Evolutionary conservation across 441 rosid genomes (phyloP), one percentile per base, ranked within the genome.

Genomic region (Pelargonium citronellum): DNA sequence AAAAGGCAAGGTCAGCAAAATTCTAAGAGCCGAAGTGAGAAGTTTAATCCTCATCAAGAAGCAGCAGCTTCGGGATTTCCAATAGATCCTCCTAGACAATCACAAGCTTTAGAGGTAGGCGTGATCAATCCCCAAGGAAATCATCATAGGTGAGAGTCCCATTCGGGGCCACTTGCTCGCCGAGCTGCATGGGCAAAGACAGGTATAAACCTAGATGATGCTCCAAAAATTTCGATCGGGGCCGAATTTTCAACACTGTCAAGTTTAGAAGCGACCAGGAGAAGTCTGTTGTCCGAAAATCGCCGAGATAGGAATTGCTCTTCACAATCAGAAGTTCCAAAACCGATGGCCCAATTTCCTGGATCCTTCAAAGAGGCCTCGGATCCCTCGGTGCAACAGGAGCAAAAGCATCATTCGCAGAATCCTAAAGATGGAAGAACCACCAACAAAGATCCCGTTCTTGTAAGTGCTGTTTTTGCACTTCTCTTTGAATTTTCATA

Each of bases 1-100:
- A 94, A 85, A 85, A 88, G 99, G 61, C 93, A 88, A 77, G 81
- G 79, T 72, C 96, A 87, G 60, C 77, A 87, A 66, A 82, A 71
- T 79, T 86, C 89, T n/a, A 91, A 90, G 86, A 91, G 99, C 82
- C 84, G 99, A 16, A 94, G 97, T 73, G 99, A 94, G 94, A 91
- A 87, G 80, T 94, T 94, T 72, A 90, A 94, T 80, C 95, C 95
- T 77, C 91, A 91, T 82, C 95, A 89, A 20, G 99, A 94, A 80
- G 99, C 91, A 76, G 94, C 82, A 73, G 99, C 99, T 64, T 94
- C 99, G 27, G 99, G 99, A 69, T 94, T 94, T 79, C 99, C 99
- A 10, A 88, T 94, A 2, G 99, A 94, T 73, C 99, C 96, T 24
- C 97, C 97, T 68, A 86, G 96, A 81, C 88, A 91, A 69, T 88